Percentiles rank a stretch among this genome's conserved stretches.
Evolutionary conservation across 176 grass and related monocot genomes (phyloP).

Genomic region (Bromus sterilis): DNA sequence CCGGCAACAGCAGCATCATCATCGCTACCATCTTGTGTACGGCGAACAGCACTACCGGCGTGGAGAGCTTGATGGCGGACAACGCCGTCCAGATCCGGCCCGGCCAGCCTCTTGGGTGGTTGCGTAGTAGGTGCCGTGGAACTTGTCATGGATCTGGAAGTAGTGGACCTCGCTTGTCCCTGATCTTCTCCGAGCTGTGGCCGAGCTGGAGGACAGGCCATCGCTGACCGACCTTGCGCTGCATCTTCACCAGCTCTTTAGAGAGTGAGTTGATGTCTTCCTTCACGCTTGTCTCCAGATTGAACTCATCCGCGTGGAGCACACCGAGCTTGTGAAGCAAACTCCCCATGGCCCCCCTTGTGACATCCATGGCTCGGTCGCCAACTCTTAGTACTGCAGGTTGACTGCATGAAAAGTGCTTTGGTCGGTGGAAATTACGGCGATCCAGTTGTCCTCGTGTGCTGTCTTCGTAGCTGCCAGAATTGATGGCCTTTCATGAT

Average conservation of each 20-base stretch:
- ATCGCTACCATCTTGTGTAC: neutral
- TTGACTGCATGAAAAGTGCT: too few species aligned
- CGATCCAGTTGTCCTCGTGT: too few species aligned
- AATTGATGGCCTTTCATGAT: too few species aligned
- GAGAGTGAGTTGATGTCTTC: neutral
- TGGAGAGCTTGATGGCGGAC: neutral
- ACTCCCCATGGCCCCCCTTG: neutral
- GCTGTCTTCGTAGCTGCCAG: too few species aligned
- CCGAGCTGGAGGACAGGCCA: too few species aligned
- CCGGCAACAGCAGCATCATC: neutral
- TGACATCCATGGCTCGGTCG: neutral
- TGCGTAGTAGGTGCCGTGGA: neutral
- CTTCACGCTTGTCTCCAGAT: neutral
- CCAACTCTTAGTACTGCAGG: too few species aligned
- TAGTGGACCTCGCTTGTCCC: too few species aligned
- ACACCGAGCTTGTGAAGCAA: neutral
- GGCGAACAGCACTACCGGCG: neutral
- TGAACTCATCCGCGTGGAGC: neutral
- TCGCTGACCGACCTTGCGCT: too few species aligned
- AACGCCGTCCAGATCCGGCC: neutral
- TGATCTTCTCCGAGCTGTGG: too few species aligned
- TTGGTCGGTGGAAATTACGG: too few species aligned
- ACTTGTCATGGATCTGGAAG: neutral
- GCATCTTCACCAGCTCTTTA: neutral
- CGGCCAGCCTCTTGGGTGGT: neutral